phyloP scores from a whole-genome alignment of 2,329 filamentous ascomycete species.

The Fonsecaea multimorphosa region DNA sequence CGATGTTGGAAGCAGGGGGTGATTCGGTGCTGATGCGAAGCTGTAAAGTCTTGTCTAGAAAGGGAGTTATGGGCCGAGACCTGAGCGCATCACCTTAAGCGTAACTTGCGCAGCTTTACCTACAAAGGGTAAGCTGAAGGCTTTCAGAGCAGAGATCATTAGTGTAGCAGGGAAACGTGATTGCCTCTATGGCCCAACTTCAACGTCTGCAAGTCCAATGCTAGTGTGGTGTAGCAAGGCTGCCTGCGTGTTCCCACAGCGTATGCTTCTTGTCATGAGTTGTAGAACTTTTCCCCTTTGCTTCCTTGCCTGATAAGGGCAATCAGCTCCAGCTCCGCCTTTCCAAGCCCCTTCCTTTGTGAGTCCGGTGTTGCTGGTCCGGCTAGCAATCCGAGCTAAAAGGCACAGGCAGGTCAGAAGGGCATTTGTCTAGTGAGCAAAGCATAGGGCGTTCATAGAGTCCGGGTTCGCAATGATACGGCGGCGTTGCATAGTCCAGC shows the following conservation, averaged over 20 bases:
- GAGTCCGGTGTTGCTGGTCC: background rate
- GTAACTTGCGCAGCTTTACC: too few species aligned
- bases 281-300: background rate
- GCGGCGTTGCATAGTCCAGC: background rate
- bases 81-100: too few species aligned
- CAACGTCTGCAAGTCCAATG: background rate
- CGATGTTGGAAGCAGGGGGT: too few species aligned
- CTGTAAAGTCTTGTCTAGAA: too few species aligned
- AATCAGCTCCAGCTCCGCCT: background rate
- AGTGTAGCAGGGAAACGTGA: background rate
- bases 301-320: background rate
- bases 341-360: conserved; percentile 9
- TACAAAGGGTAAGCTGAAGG: background rate
- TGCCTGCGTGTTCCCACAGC: background rate
- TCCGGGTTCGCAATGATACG: background rate
- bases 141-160: background rate
- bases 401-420: background rate
- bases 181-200: background rate
- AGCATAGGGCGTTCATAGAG: background rate
- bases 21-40: too few species aligned
- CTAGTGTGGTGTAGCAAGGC: background rate
- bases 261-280: background rate
- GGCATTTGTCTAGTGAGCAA: background rate
- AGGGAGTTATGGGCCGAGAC: too few species aligned
- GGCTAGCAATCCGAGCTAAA: background rate